Evolutionary conservation across 169 alveolate species (phyloP).

Genomic region (Plasmodium yoelii): DNA sequence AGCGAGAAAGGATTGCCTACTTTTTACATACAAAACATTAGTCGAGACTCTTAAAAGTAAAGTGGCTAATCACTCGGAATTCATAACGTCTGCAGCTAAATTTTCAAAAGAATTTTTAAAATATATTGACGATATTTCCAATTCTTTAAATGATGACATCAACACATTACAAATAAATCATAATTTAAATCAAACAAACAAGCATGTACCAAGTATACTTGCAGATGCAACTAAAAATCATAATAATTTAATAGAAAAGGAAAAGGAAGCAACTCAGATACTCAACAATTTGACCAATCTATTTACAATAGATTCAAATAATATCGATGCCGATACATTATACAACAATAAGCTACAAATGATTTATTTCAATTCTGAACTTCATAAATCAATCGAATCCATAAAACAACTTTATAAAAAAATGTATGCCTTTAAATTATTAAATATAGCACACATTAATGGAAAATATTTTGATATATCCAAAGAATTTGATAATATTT

Average conservation of each 20-base stretch:
- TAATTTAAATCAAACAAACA: background rate
- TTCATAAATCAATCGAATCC: background rate
- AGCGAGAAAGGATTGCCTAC: background rate
- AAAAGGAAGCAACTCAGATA: background rate
- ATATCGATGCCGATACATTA: too few species aligned
- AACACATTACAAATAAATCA: constrained; percentile 3
- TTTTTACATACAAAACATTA: background rate
- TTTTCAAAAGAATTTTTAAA: background rate
- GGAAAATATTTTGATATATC: background rate
- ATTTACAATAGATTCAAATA: too few species aligned
- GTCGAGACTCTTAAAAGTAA: background rate
- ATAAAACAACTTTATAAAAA: background rate
- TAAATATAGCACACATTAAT: background rate
- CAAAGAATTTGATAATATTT: background rate
- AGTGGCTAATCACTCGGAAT: background rate
- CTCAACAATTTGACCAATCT: too few species aligned
- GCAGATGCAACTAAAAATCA: background rate
- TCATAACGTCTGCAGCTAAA: background rate
- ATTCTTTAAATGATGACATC: background rate
- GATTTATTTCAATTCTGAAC: too few species aligned
- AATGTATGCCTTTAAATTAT: background rate
- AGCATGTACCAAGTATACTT: background rate
- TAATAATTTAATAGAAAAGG: background rate
- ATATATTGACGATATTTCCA: background rate
- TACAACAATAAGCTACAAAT: too few species aligned